Evolutionary conservation across 805 yeast genomes (phyloP), one percentile per base, ranked within the genome.

Genomic region (Nakazawaea siamensis): DNA sequence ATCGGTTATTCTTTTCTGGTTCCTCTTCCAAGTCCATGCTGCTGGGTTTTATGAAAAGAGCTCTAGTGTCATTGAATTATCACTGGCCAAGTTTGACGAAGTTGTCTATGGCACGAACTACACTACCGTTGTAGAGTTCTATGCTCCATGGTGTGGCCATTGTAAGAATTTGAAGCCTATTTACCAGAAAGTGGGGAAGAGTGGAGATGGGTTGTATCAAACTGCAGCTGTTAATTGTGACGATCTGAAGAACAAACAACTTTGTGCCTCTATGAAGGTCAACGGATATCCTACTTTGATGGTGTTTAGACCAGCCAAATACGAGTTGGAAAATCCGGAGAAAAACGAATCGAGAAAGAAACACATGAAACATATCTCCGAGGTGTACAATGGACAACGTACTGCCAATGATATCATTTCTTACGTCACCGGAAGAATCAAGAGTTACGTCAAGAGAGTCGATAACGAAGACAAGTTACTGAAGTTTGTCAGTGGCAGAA

Each of bases 131-230:
- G 87, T 86, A 16, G 87, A 87, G 60, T 88, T 88, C 57, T 88
- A 81, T 56, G 97, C 97, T 4, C 96, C 97, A 25, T 88, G 97
- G 97, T 90, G 98, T 63, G 96, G 97, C 4, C 86, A 90, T 57
- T 90, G 98, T 58, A 70, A 77, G 48, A 69, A 75, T 38, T 61
- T 90, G 33, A 72, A 76, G 39, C 78, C 81, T 3, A 74, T 73
- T 2, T 80, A 66, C 55, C 61, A 64, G 32, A 78, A 78, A 49
- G 73, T 79, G 11, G 94, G 83, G 5, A 72, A 70, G 34, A 54
- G 60, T 19, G 60, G 83, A 5, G 68, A 70, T 19, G 73, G 71
- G 5, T 57, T 72, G 33, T 70, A 71, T 6, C 73, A 76, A 42
- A 76, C 86, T 14, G 96, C 76, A 10, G 81, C 95, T 29, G 83